These are phyloP conservation scores for Rhodosporidiobolus odoratus DNA, from an alignment of 768 basidiomycete species.

Conservation along the genomic window DNA sequence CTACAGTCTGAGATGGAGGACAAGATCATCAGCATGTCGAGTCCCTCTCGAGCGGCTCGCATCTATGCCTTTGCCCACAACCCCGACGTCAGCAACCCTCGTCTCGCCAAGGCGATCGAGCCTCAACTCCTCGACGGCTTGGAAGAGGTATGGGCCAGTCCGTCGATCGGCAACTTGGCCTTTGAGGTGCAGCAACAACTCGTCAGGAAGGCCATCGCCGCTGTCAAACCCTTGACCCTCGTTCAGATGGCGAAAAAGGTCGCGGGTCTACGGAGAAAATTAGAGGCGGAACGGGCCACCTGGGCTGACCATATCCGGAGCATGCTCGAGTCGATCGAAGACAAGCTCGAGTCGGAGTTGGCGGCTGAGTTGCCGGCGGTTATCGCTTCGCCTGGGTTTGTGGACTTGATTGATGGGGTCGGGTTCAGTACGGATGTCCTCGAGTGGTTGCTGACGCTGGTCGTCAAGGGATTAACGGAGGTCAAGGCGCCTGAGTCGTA, in stretches of 20 bases:
- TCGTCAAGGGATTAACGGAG: conserved; percentile 59
- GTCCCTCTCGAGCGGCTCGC: conserved; percentile 70
- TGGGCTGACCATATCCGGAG: conserved; percentile 67
- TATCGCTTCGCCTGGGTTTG: conserved; percentile 66
- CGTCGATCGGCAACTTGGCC: conserved; percentile 69
- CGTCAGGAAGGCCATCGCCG: conserved; percentile 66
- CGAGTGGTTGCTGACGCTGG: conserved; percentile 63
- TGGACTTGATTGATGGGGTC: conserved; percentile 66
- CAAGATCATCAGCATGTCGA: conserved; percentile 80
- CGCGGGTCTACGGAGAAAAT: conserved; percentile 54
- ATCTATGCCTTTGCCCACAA: conserved; percentile 73
- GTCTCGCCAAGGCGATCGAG: conserved; percentile 66
- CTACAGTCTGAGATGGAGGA: conserved; percentile 76
- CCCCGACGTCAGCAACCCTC: conserved; percentile 69
- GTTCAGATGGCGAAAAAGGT: conserved; percentile 59
- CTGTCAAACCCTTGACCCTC: conserved; percentile 62
- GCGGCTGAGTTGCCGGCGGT: conserved; percentile 59
- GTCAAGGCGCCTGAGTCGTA: conserved; percentile 65
- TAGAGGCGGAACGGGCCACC: conserved; percentile 40
- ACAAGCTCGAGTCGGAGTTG: conserved; percentile 60
- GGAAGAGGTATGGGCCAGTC: conserved; percentile 76
- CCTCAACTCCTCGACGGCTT: conserved; percentile 75
- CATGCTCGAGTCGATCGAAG: conserved; percentile 63
- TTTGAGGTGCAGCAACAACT: conserved; percentile 62
- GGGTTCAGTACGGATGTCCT: conserved; percentile 67